Evolutionary conservation across 495 filamentous ascomycete genomes (phyloP), one percentile per base, ranked within the genome.

Genomic region (Aspergillus carlsbadensis): DNA sequence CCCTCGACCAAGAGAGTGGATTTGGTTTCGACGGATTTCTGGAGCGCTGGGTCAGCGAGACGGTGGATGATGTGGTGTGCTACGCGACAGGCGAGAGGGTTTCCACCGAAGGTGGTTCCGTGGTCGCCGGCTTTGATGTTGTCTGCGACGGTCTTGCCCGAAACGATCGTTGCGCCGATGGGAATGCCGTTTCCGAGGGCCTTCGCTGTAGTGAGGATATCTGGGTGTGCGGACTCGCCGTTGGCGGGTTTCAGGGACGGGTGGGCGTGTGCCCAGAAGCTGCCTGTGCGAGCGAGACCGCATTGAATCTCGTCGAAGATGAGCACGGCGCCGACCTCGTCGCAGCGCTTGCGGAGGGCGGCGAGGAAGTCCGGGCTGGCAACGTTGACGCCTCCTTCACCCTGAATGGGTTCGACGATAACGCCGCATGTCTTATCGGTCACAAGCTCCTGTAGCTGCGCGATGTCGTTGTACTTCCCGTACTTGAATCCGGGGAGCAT

Each of bases 301-400:
- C 90, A 96, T 74, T 98, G 91, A 61, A 98, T 98, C 78, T 98
- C 94, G 59, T 98, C 94, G 73, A 90, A 96, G 63, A 96, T 87
- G 51, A 98, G 75, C 10, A 97, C 81, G 0, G 94, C 95, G 35
- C 89, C 90, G 26, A 96, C 90, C 65, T 90, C 88, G 45, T 86
- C 84, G 70, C 93, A 98, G 48, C 91, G 82, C 59, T 80, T 81
- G 52, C 87, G 87, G 10, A 98, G 79, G 0, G 90, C 86, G 10
- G 78, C 54, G 7, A 98, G 78, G 70, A 98, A 98, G 57, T 89
- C 87, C 3, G 86, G 83, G 5, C 81, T 88, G 2, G 89, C 94
- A 10, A 90, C 84, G 59, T 91, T 88, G 34, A 98, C 87, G 58
- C 94, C 94, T 35, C 94, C 94, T 75, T 98, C 94, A 36, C 94